Evolutionary conservation across 352 stramenopile genomes (phyloP).

Genomic region (Globisporangium ultimum): DNA sequence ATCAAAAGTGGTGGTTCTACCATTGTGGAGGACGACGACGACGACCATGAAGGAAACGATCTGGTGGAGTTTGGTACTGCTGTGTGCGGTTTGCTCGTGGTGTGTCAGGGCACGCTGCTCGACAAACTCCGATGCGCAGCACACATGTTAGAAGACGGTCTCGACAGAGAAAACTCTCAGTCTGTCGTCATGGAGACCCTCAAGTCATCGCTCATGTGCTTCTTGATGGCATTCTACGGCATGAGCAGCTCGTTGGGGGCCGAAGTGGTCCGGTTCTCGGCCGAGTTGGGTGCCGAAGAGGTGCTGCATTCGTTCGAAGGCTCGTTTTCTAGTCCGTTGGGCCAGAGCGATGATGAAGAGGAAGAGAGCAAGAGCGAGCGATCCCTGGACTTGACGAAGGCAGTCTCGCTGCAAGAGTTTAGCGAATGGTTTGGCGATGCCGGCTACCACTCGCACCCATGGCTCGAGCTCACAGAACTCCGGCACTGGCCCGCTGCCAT

Average conservation of each 20-base stretch:
- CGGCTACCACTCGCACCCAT: slow-evolving; percentile 64
- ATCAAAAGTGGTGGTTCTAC: slow-evolving; percentile 12
- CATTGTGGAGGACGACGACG: slow-evolving; percentile 18
- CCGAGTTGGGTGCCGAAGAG: slow-evolving; percentile 61
- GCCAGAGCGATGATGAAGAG: slow-evolving; percentile 19
- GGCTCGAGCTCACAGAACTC: slow-evolving; percentile 77
- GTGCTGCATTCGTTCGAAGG: slow-evolving; percentile 56
- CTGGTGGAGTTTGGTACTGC: slow-evolving; percentile 46
- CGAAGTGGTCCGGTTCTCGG: slow-evolving; percentile 68
- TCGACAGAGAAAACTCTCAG: slow-evolving; percentile 24
- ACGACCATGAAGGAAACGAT: slow-evolving; percentile 37
- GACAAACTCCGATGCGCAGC: slow-evolving; percentile 54
- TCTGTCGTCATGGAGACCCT: slow-evolving; percentile 57
- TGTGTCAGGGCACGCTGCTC: slow-evolving; percentile 61
- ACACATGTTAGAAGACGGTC: slow-evolving; percentile 26
- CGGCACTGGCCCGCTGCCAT: slow-evolving; percentile 75
- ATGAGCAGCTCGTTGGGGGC: slow-evolving; percentile 76
- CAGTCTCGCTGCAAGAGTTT: slow-evolving; percentile 64
- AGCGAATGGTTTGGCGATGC: slow-evolving; percentile 71
- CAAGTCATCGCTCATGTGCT: slow-evolving; percentile 62
- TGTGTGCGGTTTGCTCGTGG: slow-evolving; percentile 61
- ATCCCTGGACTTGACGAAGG: slow-evolving; percentile 30
- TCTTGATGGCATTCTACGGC: slow-evolving; percentile 82
- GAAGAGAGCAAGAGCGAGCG: slow-evolving; percentile 21
- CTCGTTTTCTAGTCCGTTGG: slow-evolving; percentile 11